phyloP scores from a whole-genome alignment of 2,329 filamentous ascomycete species.

The Fusarium virguliforme region DNA sequence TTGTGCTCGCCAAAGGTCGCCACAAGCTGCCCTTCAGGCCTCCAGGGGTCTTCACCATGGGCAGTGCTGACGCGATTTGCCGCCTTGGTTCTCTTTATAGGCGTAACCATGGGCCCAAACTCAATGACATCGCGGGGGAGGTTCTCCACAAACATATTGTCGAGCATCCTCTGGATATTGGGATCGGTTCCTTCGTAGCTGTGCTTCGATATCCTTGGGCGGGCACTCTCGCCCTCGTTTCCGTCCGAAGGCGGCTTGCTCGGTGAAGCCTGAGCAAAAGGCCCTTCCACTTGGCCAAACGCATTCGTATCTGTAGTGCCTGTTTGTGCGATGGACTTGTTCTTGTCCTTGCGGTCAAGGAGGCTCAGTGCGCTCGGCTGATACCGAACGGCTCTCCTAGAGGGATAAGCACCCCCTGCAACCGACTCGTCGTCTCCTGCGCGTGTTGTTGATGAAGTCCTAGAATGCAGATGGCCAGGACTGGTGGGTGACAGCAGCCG shows the following conservation, averaged over 20 bases:
- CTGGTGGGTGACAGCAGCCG: slow-evolving; percentile 55
- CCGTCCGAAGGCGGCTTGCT: slow-evolving; percentile 46
- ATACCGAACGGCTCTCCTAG: slow-evolving; percentile 67
- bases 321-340: slow-evolving; percentile 72
- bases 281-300: slow-evolving; percentile 73
- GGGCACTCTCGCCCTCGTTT: slow-evolving; percentile 53
- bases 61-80: slow-evolving; percentile 66
- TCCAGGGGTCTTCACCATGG: slow-evolving; percentile 74
- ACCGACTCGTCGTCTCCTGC: slow-evolving; percentile 55
- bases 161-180: slow-evolving; percentile 79
- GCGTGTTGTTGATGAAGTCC: slow-evolving; percentile 55
- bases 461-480: slow-evolving; percentile 57
- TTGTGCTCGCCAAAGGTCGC: slow-evolving; percentile 92
- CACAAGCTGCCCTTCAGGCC: slow-evolving; percentile 85
- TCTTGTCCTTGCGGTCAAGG: slow-evolving; percentile 72
- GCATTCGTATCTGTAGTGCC: slow-evolving; percentile 73
- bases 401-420: slow-evolving; percentile 61
- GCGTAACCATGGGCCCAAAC: slow-evolving; percentile 86
- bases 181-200: slow-evolving; percentile 88
- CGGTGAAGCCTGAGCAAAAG: slow-evolving; percentile 61
- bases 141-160: slow-evolving; percentile 86
- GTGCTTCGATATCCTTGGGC: slow-evolving; percentile 74
- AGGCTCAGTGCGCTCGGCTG: slow-evolving; percentile 74
- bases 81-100: slow-evolving; percentile 70
- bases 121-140: slow-evolving; percentile 76